Evolutionary conservation across 768 basidiomycete genomes (phyloP).

Genomic region (Tremella yokohamensis): DNA sequence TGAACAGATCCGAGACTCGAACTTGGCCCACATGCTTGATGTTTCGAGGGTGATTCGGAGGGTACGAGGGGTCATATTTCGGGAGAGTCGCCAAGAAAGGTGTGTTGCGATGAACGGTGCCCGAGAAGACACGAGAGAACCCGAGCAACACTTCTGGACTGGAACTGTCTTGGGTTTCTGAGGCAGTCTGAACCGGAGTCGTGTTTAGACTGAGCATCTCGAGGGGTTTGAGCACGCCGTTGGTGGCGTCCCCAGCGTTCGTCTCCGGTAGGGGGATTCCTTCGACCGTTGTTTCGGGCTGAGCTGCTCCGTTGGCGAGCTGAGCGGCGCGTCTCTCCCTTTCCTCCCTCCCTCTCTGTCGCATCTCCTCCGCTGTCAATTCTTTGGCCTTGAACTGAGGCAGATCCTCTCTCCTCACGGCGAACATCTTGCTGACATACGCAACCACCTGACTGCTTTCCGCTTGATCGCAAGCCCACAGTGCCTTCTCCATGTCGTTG

Average conservation of each 20-base stretch:
- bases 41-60: slow-evolving; percentile 66
- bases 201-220: slow-evolving; percentile 14
- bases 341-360: slow-evolving; percentile 59
- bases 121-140: slow-evolving; percentile 91
- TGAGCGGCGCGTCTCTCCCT: slow-evolving; percentile 44
- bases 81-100: slow-evolving; percentile 74
- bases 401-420: slow-evolving; percentile 71
- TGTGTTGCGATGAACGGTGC: slow-evolving; percentile 66
- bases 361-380: slow-evolving; percentile 79
- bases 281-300: not conserved
- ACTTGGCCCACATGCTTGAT: slow-evolving; percentile 60
- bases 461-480: slow-evolving; percentile 67
- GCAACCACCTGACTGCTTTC: slow-evolving; percentile 66
- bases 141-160: slow-evolving; percentile 71
- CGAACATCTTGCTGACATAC: slow-evolving; percentile 99
- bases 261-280: not conserved
- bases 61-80: slow-evolving; percentile 68
- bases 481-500: slow-evolving; percentile 75
- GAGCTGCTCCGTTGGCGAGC: not conserved
- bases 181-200: not conserved
- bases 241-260: slow-evolving; percentile 3
- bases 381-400: slow-evolving; percentile 78
- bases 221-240: slow-evolving; percentile 28
- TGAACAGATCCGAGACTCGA: slow-evolving; percentile 73
- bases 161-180: slow-evolving; percentile 4